Evolutionary conservation across 257 asterid genomes (phyloP).

Genomic region (Eucommia ulmoides): DNA sequence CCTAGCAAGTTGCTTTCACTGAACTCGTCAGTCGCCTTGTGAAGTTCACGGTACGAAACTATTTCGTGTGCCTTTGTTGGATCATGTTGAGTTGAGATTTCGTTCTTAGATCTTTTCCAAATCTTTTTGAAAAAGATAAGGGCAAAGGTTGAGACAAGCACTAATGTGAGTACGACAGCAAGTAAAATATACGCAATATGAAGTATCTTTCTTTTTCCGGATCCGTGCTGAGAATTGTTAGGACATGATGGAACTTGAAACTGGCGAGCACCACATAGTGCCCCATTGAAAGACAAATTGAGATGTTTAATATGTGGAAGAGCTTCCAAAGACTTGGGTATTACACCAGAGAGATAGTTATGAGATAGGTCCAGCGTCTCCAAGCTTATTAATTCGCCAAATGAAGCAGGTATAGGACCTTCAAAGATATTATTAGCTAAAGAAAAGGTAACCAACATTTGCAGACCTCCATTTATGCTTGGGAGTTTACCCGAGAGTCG

Average conservation of each 20-base stretch:
- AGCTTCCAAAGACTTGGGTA: conserved; percentile 3
- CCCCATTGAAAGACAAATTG: conserved; percentile 5
- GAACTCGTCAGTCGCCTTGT: neutral
- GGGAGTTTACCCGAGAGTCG: no score
- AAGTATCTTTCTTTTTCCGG: neutral
- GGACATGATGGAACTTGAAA: neutral
- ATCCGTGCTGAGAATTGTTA: neutral
- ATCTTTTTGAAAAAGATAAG: neutral
- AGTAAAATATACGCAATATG: neutral
- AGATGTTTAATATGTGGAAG: neutral
- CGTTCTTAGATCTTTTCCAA: neutral
- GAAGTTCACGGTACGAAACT: neutral
- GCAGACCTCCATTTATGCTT: neutral
- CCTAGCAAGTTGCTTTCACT: neutral
- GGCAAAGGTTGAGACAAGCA: neutral
- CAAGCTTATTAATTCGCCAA: neutral
- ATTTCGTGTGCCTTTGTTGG: neutral
- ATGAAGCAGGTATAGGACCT: conserved; percentile 20
- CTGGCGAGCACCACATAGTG: conserved; percentile 1
- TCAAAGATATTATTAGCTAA: conserved; percentile 7
- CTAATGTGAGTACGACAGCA: neutral
- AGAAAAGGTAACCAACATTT: neutral
- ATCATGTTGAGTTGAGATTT: neutral
- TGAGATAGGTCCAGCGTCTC: neutral
- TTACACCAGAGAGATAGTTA: conserved; percentile 1